Percentiles rank a stretch among this genome's conserved stretches.
phyloP scores from a whole-genome alignment of 345 rosid species.

The Isatis tinctoria region DNA sequence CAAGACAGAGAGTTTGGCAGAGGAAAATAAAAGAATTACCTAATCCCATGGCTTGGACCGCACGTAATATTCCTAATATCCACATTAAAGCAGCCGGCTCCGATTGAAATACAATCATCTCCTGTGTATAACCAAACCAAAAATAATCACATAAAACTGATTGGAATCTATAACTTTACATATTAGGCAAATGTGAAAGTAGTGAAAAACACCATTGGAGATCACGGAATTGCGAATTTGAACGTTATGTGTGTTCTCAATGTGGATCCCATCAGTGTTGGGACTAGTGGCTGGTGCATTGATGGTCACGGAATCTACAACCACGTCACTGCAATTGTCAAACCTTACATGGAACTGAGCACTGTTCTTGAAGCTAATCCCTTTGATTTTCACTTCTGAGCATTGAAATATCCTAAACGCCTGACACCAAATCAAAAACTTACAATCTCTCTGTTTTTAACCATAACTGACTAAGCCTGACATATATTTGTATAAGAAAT shows the following conservation, averaged over 20 bases:
- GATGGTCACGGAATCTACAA: constrained; percentile 43
- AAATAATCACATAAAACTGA: not conserved
- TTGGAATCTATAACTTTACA: not conserved
- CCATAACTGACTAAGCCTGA: not conserved
- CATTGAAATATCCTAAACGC: constrained; percentile 49
- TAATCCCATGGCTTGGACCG: constrained; percentile 94
- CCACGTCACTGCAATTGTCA: constrained; percentile 45
- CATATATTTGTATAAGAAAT: not conserved
- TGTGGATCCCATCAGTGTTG: constrained; percentile 87
- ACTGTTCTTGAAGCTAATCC: constrained; percentile 51
- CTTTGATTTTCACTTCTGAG: constrained; percentile 53
- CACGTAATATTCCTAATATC: constrained; percentile 77
- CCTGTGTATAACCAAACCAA: constrained; percentile 35
- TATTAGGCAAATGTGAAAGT: not conserved
- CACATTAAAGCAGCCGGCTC: constrained; percentile 69
- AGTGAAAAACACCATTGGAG: constrained; percentile 51
- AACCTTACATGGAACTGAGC: constrained; percentile 76
- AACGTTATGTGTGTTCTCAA: constrained; percentile 56
- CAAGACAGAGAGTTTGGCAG: constrained; percentile 24
- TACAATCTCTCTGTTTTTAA: not conserved
- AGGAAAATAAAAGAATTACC: constrained; percentile 36
- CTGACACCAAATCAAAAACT: constrained; percentile 26
- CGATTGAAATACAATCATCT: constrained; percentile 86
- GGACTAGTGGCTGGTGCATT: constrained; percentile 76
- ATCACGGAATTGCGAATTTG: constrained; percentile 63